Percentiles rank a stretch among this genome's conserved stretches.
These are phyloP conservation scores for Heliamphora exappendiculata DNA, from an alignment of 148 eudicot species.

Conservation along the genomic window DNA sequence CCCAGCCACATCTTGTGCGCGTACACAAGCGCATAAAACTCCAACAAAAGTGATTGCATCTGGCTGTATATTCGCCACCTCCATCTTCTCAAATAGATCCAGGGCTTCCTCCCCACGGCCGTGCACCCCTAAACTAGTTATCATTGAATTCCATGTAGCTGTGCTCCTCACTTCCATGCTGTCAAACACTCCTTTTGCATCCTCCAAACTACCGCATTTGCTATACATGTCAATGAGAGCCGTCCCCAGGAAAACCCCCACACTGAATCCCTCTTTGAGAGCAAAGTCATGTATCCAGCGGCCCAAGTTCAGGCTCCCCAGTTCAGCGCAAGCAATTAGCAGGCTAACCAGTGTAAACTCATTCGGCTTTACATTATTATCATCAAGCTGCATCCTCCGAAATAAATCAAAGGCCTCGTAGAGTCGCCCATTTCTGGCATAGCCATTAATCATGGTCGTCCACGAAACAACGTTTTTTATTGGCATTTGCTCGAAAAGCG, in stretches of 20 bases:
- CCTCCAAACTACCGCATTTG: constrained; percentile 59
- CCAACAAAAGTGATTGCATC: constrained; percentile 67
- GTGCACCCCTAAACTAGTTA: constrained; percentile 64
- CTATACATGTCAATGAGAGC: constrained; percentile 76
- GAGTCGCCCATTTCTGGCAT: constrained; percentile 29
- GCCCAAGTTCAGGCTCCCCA: constrained; percentile 53
- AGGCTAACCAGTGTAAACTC: constrained; percentile 55
- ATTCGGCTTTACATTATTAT: constrained; percentile 44
- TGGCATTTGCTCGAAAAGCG: constrained; percentile 48
- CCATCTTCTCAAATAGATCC: constrained; percentile 39
- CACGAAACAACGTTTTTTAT: constrained; percentile 59
- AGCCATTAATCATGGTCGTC: constrained; percentile 58
- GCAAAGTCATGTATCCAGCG: constrained; percentile 55
- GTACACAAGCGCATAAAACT: constrained; percentile 55
- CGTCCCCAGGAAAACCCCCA: constrained; percentile 52
- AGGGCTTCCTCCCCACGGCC: constrained; percentile 57
- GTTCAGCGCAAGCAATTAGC: constrained; percentile 44
- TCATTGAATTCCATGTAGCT: constrained; percentile 76
- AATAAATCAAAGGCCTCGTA: constrained; percentile 50
- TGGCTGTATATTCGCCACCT: constrained; percentile 34
- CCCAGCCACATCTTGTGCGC: constrained; percentile 27
- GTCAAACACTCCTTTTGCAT: constrained; percentile 43
- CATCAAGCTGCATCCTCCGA: constrained; percentile 43
- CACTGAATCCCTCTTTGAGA: constrained; percentile 39
- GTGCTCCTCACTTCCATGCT: constrained; percentile 42